Percentiles rank a stretch among this genome's conserved stretches.
Conservation (phyloP, 805 yeast genomes). For the Groenewaldozyma tartarivorans region DNA sequence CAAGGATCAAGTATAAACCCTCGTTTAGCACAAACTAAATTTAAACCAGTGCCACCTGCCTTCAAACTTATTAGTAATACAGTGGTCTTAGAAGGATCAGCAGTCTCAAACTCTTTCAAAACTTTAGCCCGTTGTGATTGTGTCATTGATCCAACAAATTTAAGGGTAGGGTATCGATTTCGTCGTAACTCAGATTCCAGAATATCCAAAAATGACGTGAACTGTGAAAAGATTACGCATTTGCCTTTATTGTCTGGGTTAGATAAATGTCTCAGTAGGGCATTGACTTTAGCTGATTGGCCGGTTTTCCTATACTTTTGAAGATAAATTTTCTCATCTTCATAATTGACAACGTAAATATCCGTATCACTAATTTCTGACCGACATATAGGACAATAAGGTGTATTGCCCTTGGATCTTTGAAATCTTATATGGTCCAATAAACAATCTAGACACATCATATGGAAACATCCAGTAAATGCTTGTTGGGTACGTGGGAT, state of each 20-base stretch:
- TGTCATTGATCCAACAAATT: slow-evolving; percentile 76
- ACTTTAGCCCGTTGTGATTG: slow-evolving; percentile 56
- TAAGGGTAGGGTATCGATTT: slow-evolving; percentile 44
- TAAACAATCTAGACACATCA: slow-evolving; percentile 66
- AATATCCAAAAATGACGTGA: slow-evolving; percentile 71
- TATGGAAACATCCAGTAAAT: slow-evolving; percentile 72
- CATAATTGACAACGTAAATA: slow-evolving; percentile 34
- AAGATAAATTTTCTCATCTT: slow-evolving; percentile 15
- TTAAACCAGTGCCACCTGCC: slow-evolving; percentile 93
- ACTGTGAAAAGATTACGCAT: slow-evolving; percentile 84
- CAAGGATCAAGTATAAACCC: slow-evolving; percentile 94
- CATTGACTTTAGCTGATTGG: slow-evolving; percentile 65
- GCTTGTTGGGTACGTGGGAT: slow-evolving; percentile 44
- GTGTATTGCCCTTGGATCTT: slow-evolving; percentile 32
- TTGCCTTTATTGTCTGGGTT: slow-evolving; percentile 40
- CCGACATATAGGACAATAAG: slow-evolving; percentile 75
- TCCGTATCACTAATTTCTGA: slow-evolving; percentile 39
- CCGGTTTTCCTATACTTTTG: slow-evolving; percentile 25
- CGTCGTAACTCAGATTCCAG: slow-evolving; percentile 51
- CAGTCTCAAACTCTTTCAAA: slow-evolving; percentile 43
- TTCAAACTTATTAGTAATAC: slow-evolving; percentile 67
- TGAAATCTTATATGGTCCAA: slow-evolving; percentile 69
- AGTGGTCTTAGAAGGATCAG: slow-evolving; percentile 22
- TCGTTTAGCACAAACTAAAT: slow-evolving; percentile 71
- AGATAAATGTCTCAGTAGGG: slow-evolving; percentile 52